Conservation (phyloP, 805 yeast genomes). For the Ogataea paradorogensis region DNA sequence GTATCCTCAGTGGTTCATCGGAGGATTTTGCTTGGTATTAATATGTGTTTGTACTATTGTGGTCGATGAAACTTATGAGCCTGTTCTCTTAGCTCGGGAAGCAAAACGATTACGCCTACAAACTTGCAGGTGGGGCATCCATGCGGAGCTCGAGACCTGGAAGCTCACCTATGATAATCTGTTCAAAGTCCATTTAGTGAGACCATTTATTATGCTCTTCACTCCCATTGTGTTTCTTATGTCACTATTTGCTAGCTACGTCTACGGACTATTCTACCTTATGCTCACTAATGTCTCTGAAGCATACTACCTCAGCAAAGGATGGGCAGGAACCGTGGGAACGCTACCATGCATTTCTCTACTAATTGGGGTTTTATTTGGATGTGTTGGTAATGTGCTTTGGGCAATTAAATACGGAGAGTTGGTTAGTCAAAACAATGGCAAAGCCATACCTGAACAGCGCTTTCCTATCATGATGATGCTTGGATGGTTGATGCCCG, state of each 20-base stretch:
- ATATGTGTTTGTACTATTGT: conserved; percentile 33
- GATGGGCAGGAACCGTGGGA: conserved; percentile 33
- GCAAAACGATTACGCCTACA: conserved; percentile 29
- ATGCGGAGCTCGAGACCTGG: conserved; percentile 29
- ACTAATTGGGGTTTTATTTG: conserved; percentile 37
- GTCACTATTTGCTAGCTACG: conserved; percentile 46
- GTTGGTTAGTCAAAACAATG: conserved; percentile 30
- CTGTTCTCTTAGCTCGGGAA: conserved; percentile 29
- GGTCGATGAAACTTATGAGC: conserved; percentile 41
- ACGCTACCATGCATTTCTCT: conserved; percentile 37
- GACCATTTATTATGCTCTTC: conserved; percentile 40
- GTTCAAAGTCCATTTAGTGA: conserved; percentile 29
- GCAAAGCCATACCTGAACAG: conserved; percentile 56
- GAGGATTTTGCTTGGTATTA: conserved; percentile 36
- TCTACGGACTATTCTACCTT: conserved; percentile 46
- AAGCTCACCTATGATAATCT: conserved; percentile 23
- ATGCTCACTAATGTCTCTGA: conserved; percentile 44
- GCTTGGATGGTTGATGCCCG: conserved; percentile 51
- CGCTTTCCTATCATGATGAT: conserved; percentile 54
- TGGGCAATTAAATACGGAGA: conserved; percentile 17
- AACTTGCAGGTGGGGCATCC: conserved; percentile 32
- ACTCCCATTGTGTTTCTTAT: conserved; percentile 42
- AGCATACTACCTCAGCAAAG: conserved; percentile 30
- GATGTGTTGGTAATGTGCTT: conserved; percentile 34
- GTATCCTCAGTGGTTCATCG: conserved; percentile 53